Evolutionary conservation across 306 rosid genomes (phyloP).

Genomic region (Acmispon strigosus): DNA sequence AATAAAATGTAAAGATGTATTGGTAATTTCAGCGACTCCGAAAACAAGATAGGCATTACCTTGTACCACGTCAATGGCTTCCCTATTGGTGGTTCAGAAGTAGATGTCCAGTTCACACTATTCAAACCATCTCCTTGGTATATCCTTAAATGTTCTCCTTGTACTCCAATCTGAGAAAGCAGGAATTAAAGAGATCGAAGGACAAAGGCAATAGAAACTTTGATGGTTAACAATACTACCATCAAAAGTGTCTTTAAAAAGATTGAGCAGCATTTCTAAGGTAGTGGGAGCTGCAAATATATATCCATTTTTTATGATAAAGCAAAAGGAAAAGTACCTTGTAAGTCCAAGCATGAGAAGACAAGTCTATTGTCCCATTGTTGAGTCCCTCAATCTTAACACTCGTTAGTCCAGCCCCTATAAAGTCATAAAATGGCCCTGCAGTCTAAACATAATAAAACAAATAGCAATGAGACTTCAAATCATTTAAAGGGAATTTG

Average conservation of each 20-base stretch:
- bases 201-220: not conserved
- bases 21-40: not conserved
- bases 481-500: constrained; percentile 8
- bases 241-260: not conserved
- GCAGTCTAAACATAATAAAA: constrained; percentile 51
- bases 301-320: not conserved
- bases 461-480: constrained; percentile 2
- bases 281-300: not conserved
- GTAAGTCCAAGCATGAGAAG: constrained; percentile 72
- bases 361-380: constrained; percentile 65
- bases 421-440: constrained; percentile 79
- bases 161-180: constrained; percentile 62
- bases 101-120: constrained; percentile 56
- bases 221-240: not conserved
- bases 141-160: constrained; percentile 65
- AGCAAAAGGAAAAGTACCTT: constrained; percentile 45
- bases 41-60: constrained; percentile 40
- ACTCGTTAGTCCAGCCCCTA: constrained; percentile 77
- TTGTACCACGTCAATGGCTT: constrained; percentile 92
- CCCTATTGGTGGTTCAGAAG: constrained; percentile 53
- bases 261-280: not conserved
- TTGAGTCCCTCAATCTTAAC: constrained; percentile 61
- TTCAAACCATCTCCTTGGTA: constrained; percentile 48
- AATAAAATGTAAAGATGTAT: constrained; percentile 10
- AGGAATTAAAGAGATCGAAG: not conserved